Evolutionary conservation across 2,329 filamentous ascomycete genomes (phyloP).

Genomic region (Pseudogymnoascus sp.): DNA sequence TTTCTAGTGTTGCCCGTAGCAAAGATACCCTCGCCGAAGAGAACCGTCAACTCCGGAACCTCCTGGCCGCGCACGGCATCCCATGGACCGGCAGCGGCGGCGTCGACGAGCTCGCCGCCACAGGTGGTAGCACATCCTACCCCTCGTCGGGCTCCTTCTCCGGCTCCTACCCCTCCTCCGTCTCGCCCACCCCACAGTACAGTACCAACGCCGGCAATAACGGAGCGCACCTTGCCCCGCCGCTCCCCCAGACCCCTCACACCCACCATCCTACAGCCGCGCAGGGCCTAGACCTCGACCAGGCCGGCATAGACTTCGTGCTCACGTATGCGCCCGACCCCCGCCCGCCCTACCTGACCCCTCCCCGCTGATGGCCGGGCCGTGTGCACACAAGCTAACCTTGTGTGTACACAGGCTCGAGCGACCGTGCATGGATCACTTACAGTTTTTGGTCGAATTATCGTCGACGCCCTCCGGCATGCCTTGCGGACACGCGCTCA

Average conservation of each 20-base stretch:
- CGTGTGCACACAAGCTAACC: slow-evolving; percentile 35
- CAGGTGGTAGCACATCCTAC: slow-evolving; percentile 41
- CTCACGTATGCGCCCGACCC: slow-evolving; percentile 65
- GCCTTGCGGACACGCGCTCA: slow-evolving; percentile 82
- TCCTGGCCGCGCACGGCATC: slow-evolving; percentile 49
- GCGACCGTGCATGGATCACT: slow-evolving; percentile 86
- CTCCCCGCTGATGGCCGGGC: neutral
- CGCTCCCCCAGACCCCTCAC: neutral
- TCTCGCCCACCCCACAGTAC: slow-evolving; percentile 3
- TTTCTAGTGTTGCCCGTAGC: slow-evolving; percentile 64
- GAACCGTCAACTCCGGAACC: slow-evolving; percentile 63
- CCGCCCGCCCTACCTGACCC: slow-evolving; percentile 15
- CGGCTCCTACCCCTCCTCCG: slow-evolving; percentile 37
- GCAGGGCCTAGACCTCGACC: slow-evolving; percentile 59
- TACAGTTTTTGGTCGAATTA: slow-evolving; percentile 61
- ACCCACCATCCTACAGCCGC: neutral
- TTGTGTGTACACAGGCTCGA: slow-evolving; percentile 60
- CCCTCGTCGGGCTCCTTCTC: slow-evolving; percentile 51
- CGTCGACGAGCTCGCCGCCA: slow-evolving; percentile 24
- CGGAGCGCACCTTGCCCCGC: neutral
- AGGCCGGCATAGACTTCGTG: slow-evolving; percentile 83
- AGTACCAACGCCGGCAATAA: neutral
- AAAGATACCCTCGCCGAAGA: slow-evolving; percentile 71
- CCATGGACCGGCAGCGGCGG: slow-evolving; percentile 28
- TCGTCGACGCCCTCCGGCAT: slow-evolving; percentile 53